phyloP scores from a whole-genome alignment of 441 rosid genomes.

The Biscutella laevigata region DNA sequence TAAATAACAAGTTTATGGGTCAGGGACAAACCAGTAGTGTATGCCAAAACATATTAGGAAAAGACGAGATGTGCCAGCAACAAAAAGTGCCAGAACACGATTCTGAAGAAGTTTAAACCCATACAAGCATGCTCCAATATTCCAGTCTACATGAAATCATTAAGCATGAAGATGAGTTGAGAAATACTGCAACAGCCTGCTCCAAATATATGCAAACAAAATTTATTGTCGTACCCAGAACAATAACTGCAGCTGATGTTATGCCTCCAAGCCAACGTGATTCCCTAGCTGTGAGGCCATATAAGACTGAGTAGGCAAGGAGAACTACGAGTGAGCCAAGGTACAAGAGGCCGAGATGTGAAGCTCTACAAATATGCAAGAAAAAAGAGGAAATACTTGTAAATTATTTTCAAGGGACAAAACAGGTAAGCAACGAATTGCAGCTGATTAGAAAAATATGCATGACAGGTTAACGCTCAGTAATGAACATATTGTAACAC shows the following conservation, averaged over 20 bases:
- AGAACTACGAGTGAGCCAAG: conserved; percentile 82
- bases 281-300: conserved; percentile 94
- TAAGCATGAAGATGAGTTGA: conserved; percentile 20
- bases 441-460: conserved; percentile 15
- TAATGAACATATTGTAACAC: neutral
- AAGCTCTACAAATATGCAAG: conserved; percentile 54
- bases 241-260: conserved; percentile 91
- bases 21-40: conserved; percentile 85
- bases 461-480: neutral
- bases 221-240: conserved; percentile 57
- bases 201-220: conserved; percentile 16
- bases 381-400: neutral
- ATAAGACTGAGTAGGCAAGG: conserved; percentile 82
- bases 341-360: conserved; percentile 95
- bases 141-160: conserved; percentile 70
- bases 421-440: neutral
- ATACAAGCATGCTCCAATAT: conserved; percentile 97
- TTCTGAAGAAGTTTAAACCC: conserved; percentile 92
- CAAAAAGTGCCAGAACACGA: conserved; percentile 85
- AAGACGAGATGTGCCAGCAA: conserved; percentile 86
- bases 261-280: conserved; percentile 96
- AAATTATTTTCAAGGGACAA: conserved; percentile 8
- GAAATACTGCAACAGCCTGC: conserved; percentile 8
- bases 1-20: conserved; percentile 9
- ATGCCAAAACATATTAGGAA: conserved; percentile 99